A percentile compares a stretch with the other conserved stretches of the same genome.
Evolutionary conservation across 257 asterid species (phyloP).

Genomic region (Eustoma russellianum): DNA sequence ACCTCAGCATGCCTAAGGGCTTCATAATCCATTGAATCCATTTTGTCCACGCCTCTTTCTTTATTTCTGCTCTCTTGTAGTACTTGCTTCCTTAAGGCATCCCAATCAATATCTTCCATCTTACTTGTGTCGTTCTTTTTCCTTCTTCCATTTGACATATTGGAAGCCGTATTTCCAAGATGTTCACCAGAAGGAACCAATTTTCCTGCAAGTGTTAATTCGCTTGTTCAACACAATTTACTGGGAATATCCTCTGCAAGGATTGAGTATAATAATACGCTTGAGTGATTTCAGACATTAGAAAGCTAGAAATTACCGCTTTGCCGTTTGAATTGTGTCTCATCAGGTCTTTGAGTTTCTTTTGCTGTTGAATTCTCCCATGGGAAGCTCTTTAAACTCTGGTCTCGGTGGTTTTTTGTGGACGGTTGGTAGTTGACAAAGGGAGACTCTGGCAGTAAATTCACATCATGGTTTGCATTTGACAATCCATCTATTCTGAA

Average conservation of each 20-base stretch:
- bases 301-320: conserved; percentile 29
- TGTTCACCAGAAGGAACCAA: conserved; percentile 14
- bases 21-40: conserved; percentile 83
- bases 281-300: neutral
- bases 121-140: conserved; percentile 43
- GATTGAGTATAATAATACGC: neutral
- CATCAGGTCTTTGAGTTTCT: conserved; percentile 29
- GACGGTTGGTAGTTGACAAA: conserved; percentile 20
- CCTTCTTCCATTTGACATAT: conserved; percentile 38
- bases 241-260: too few species aligned
- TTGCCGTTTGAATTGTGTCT: conserved; percentile 27
- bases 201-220: conserved; percentile 14
- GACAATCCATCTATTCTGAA: conserved; percentile 16
- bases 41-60: conserved; percentile 43
- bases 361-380: conserved; percentile 15
- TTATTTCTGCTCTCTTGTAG: conserved; percentile 29
- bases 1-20: conserved; percentile 30
- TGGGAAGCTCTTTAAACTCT: conserved; percentile 21
- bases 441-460: conserved; percentile 17
- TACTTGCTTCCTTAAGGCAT: conserved; percentile 65
- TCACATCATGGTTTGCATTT: conserved; percentile 16
- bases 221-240: too few species aligned
- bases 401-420: conserved; percentile 21
- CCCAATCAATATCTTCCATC: conserved; percentile 59
- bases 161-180: conserved; percentile 17